A percentile compares a stretch with the other conserved stretches of the same genome.
These are phyloP conservation scores for Carex scoparia DNA, from an alignment of 176 grass and related monocot species.

Conservation along the genomic window DNA sequence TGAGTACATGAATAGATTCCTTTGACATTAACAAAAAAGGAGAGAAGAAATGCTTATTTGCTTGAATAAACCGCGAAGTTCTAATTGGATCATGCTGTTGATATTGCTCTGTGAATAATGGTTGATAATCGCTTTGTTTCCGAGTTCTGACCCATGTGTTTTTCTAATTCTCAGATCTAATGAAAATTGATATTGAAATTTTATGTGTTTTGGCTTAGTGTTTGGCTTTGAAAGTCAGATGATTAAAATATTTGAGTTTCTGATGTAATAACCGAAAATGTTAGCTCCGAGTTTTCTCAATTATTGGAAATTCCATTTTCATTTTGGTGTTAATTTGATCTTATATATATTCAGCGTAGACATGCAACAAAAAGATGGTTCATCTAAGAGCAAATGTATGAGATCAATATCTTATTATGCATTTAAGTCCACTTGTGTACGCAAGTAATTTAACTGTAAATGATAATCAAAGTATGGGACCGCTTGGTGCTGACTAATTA, in stretches of 20 bases:
- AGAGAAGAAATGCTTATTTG: neutral
- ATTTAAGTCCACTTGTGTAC: too few relatives aligned
- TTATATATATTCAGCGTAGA: too few relatives aligned
- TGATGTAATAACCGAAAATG: neutral
- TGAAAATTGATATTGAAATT: neutral
- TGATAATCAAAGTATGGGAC: too few relatives aligned
- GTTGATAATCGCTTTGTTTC: neutral
- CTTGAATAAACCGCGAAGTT: neutral
- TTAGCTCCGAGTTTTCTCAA: neutral
- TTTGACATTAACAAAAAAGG: constrained; percentile 16
- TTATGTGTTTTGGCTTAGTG: neutral
- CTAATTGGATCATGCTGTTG: neutral
- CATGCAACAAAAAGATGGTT: too few relatives aligned
- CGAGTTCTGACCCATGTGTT: neutral
- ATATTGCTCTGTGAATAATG: neutral
- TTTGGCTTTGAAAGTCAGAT: neutral
- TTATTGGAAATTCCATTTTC: neutral
- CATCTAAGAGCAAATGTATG: too few relatives aligned
- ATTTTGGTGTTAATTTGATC: too few relatives aligned
- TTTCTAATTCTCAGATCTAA: neutral
- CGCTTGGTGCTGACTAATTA: too few relatives aligned
- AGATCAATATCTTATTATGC: too few relatives aligned
- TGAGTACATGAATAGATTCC: constrained; percentile 42
- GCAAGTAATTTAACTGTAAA: too few relatives aligned
- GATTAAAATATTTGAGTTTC: neutral